These are phyloP conservation scores for Saururus chinensis DNA, from an alignment of 164 flowering plant genomes.

Conservation along the genomic window DNA sequence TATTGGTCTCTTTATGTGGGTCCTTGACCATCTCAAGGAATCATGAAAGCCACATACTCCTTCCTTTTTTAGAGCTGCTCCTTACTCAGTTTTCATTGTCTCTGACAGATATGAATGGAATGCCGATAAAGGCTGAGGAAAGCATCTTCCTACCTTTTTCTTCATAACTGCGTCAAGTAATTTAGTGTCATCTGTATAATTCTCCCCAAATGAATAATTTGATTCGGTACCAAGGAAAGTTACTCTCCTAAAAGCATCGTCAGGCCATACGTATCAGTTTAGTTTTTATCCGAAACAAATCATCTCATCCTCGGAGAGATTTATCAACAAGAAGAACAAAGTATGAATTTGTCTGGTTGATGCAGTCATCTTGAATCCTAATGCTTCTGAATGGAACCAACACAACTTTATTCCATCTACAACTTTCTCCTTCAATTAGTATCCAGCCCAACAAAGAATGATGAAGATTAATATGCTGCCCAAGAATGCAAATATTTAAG, in stretches of 20 bases:
- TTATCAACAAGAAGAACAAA: too few relatives aligned
- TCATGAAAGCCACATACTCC: conserved; percentile 14
- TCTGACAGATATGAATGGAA: not conserved
- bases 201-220: too few relatives aligned
- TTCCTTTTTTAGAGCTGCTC: not conserved
- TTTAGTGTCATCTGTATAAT: too few relatives aligned
- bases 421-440: not conserved
- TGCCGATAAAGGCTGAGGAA: not conserved
- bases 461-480: not conserved
- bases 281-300: too few relatives aligned
- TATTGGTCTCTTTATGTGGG: conserved; percentile 10
- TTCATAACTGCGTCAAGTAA: not conserved
- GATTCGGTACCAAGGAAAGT: too few relatives aligned
- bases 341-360: too few relatives aligned
- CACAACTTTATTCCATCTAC: not conserved
- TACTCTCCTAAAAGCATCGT: too few relatives aligned
- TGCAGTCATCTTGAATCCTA: too few relatives aligned
- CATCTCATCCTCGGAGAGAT: too few relatives aligned
- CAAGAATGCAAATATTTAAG: conserved; percentile 5
- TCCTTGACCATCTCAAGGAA: conserved; percentile 12
- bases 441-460: not conserved
- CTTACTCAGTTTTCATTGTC: not conserved
- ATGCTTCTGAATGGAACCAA: not conserved
- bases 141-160: too few relatives aligned
- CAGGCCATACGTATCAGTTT: too few relatives aligned